Base-by-base conservation (phyloP, 208 protist species). In the Acanthamoeba royreba region DNA sequence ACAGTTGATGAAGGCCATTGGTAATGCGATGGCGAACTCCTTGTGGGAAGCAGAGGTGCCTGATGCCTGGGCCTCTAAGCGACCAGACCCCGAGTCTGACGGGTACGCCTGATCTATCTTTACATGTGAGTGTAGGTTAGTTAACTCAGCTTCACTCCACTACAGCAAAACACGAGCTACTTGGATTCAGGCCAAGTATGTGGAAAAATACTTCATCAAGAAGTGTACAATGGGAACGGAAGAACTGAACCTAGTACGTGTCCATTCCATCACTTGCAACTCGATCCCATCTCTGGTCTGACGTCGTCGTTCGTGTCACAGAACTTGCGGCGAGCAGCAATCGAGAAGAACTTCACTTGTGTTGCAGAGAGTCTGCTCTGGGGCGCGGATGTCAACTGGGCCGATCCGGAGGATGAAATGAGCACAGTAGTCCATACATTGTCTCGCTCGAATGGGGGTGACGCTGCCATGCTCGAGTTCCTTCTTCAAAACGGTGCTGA, bases 161-260 rank as follows among this genome's bases (percentile, higher is more conserved):
- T 13, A 77, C 74, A 90, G 53, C 31, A 90, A 90, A 90, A 46
- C 53, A 19, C 43, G 47, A 52, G 83, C 40, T 8, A 19, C 5
- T 8, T 90, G 83, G 83, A 90, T 90, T 31, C 58, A 90, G 83
- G 35, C 83, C 49, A 90, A 90, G 83, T 90, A 90, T 11, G 83
- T 90, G 31, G 83, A 58, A 2, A 58, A 66, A 52, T 31, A 45
- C 0, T 90, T 90, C 49, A 69, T 90, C 17, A 31, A 0, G 2
- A 63, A 43, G 40, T 13, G 8, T 0, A 40, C 0, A 19, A 17
- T 40, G 0, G 47, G 35, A 17, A 19, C 45, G 1, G 46, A 0
- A 17, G 83, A 90, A 4, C 49, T 90, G 5, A 35, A 52, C 31
- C 45, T 46, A 3, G 83, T 90, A 69, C 25, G 40, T 81, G 69